Conservation (phyloP, 768 basidiomycete genomes). For the Xerocomellus chrysenteron region DNA sequence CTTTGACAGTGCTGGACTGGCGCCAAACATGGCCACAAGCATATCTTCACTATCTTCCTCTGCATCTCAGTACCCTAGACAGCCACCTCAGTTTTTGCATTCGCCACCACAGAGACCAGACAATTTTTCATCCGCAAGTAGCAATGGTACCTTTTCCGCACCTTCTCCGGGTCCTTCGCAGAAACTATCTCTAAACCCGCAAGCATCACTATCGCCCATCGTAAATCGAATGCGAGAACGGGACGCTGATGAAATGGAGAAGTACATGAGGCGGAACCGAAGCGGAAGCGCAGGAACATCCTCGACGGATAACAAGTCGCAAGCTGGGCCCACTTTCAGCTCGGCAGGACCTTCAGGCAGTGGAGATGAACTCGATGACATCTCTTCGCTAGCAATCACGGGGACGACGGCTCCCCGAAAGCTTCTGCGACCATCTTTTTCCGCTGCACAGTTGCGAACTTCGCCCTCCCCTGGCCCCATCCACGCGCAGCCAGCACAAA, state of each 20-base stretch:
- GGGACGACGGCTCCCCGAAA: conserved; percentile 60
- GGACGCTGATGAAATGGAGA: conserved; percentile 86
- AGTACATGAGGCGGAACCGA: conserved; percentile 77
- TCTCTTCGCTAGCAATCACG: conserved; percentile 45
- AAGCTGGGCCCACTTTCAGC: conserved; percentile 47
- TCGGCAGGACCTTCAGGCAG: conserved; percentile 52
- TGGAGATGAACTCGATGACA: conserved; percentile 52
- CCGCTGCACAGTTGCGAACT: conserved; percentile 72
- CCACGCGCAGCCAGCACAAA: conserved; percentile 38
- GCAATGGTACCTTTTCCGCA: conserved; percentile 38
- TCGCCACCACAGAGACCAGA: conserved; percentile 39
- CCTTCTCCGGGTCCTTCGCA: conserved; percentile 39
- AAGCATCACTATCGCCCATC: conserved; percentile 66
- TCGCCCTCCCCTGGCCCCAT: conserved; percentile 38
- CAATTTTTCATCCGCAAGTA: conserved; percentile 32
- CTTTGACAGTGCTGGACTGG: conserved; percentile 44
- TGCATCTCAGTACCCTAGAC: conserved; percentile 50
- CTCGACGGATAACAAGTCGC: conserved; percentile 69
- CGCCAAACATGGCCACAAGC: conserved; percentile 40
- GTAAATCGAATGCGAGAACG: conserved; percentile 78
- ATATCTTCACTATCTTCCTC: conserved; percentile 65
- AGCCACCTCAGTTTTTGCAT: conserved; percentile 40
- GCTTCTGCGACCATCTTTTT: conserved; percentile 66
- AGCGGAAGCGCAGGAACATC: conserved; percentile 76
- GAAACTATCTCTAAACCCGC: conserved; percentile 37